Evolutionary conservation across 768 basidiomycete genomes (phyloP).

Genomic region (Gloeostereum incarnatum): DNA sequence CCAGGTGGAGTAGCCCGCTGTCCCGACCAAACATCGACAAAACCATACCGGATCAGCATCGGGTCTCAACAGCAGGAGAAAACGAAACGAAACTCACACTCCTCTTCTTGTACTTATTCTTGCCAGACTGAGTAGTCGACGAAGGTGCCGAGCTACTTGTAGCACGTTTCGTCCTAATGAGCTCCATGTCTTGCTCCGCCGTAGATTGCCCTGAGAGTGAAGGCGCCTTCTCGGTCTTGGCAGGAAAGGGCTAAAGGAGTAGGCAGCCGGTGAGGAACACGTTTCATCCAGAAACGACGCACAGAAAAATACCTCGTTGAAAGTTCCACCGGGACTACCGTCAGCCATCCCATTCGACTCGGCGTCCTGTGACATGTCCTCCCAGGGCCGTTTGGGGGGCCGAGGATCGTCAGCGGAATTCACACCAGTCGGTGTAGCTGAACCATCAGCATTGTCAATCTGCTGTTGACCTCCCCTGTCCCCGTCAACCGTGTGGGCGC

Average conservation of each 20-base stretch:
- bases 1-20: conserved; percentile 82
- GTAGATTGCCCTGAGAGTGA: conserved; percentile 33
- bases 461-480: no score
- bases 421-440: conserved; percentile 6
- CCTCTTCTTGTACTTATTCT: conserved; percentile 79
- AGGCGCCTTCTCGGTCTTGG: conserved; percentile 1
- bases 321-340: conserved; percentile 19
- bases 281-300: no score
- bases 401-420: conserved; percentile 40
- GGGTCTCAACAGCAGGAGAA: not conserved
- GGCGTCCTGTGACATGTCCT: conserved; percentile 54
- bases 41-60: conserved; percentile 11
- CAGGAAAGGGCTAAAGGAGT: conserved; percentile 11
- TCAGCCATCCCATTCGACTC: no score
- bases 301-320: conserved; percentile 27
- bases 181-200: conserved; percentile 79
- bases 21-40: conserved; percentile 22
- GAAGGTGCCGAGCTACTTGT: conserved; percentile 50
- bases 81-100: conserved; percentile 48
- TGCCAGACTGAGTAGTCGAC: conserved; percentile 44
- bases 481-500: conserved; percentile 26
- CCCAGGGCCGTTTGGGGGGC: conserved; percentile 74
- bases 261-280: no score
- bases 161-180: conserved; percentile 76
- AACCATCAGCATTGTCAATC: conserved; percentile 19